Percentiles rank a stretch among this genome's conserved stretches.
phyloP scores from a whole-genome alignment of 805 yeast genomes.

The Debaryomyces castellii region DNA sequence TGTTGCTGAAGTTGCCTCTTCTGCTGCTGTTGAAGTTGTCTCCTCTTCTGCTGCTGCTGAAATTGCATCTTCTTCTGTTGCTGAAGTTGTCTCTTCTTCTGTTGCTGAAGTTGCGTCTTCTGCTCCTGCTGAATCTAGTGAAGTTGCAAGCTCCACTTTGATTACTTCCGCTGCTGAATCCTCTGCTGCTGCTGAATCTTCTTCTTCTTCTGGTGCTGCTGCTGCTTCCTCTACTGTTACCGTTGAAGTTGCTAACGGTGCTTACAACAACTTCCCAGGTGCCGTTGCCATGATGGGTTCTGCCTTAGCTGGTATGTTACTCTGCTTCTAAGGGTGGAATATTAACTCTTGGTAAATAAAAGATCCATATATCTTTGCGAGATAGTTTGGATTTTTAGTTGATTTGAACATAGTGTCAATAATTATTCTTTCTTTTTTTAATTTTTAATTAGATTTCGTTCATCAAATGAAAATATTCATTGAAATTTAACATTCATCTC shows the following conservation, averaged over 20 bases:
- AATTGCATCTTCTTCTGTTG: conserved; percentile 4
- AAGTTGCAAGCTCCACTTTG: conserved; percentile 4
- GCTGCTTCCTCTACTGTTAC: neutral
- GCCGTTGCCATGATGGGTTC: neutral
- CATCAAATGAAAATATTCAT: no score
- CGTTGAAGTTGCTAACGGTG: neutral
- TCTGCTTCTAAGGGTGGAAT: neutral
- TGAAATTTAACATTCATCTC: no score
- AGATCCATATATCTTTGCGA: no score
- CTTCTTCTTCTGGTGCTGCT: conserved; percentile 3
- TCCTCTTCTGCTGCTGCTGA: conserved; percentile 9
- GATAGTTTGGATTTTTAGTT: no score
- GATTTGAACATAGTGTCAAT: no score
- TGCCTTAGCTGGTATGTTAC: neutral
- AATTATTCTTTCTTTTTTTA: no score
- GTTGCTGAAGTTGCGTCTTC: neutral
- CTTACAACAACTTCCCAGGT: neutral
- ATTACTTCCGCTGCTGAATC: conserved; percentile 9
- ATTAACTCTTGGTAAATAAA: neutral
- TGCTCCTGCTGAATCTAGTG: conserved; percentile 5
- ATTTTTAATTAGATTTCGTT: no score
- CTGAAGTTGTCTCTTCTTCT: neutral
- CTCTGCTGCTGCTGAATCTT: conserved; percentile 6
- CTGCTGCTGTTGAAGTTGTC: conserved; percentile 7
- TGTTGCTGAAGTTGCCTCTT: conserved; percentile 4